These are phyloP conservation scores for Mollisia scopiformis DNA, from an alignment of 2,329 filamentous ascomycete species.

Conservation along the genomic window DNA sequence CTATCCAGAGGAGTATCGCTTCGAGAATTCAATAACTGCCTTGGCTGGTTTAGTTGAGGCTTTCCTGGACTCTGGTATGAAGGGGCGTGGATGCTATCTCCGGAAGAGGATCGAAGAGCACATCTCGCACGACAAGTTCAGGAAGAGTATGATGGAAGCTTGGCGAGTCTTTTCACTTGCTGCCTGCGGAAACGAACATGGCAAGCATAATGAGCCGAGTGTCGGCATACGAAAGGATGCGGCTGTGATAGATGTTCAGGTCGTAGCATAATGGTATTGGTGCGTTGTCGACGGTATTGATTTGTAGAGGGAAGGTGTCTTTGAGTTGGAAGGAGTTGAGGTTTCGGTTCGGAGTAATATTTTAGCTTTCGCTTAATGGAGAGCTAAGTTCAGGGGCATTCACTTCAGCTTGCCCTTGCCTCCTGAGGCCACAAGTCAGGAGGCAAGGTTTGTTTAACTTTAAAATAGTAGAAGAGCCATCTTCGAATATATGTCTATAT, in stretches of 20 bases:
- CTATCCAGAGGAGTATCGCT: conserved; percentile 14
- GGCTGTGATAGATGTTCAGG: neutral
- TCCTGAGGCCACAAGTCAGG: too few species aligned
- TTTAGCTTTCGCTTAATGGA: neutral
- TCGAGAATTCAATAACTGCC: neutral
- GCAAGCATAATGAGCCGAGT: neutral
- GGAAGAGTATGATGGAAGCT: conserved; percentile 1
- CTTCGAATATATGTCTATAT: too few species aligned
- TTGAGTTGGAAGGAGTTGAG: neutral
- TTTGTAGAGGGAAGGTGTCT: neutral
- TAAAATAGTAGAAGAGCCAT: neutral
- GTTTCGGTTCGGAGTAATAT: neutral
- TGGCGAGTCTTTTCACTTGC: conserved; percentile 3
- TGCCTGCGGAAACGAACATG: neutral
- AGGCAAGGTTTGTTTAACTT: neutral
- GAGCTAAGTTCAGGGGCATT: neutral
- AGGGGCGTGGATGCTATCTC: neutral
- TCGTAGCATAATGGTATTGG: neutral
- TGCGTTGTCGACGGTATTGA: neutral
- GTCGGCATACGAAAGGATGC: neutral
- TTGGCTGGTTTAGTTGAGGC: neutral
- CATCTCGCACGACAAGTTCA: conserved; percentile 7
- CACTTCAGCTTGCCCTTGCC: too few species aligned
- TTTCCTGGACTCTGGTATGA: neutral
- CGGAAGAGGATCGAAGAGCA: conserved; percentile 2